A percentile compares a stretch with the other conserved stretches of the same genome.
phyloP scores from a whole-genome alignment of 148 eudicot species.

The Selenicereus undatus region DNA sequence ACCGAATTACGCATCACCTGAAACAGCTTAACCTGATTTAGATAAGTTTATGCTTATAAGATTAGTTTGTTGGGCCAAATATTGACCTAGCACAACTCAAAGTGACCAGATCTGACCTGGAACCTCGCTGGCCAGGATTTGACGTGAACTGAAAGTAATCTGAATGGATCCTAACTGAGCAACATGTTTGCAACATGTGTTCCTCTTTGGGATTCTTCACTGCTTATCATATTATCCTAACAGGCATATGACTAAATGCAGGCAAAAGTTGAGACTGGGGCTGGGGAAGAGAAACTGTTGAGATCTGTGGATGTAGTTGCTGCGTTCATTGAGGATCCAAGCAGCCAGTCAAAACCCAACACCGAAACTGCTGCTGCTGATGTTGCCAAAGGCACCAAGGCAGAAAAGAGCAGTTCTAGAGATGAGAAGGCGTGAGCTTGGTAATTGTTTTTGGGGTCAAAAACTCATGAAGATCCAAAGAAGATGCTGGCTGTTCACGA shows the following conservation, averaged over 20 bases:
- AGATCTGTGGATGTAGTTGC: slow-evolving; percentile 14
- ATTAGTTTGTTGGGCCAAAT: too few species aligned
- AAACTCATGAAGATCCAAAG: background rate
- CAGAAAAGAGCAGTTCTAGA: slow-evolving; percentile 18
- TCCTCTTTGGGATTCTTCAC: background rate
- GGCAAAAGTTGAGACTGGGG: slow-evolving; percentile 19
- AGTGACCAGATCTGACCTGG: too few species aligned
- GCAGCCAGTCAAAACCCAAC: slow-evolving; percentile 11
- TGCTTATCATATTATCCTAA: background rate
- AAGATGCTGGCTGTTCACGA: slow-evolving; percentile 19
- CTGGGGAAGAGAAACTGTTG: slow-evolving; percentile 20
- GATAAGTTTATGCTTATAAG: too few species aligned
- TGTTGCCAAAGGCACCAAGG: slow-evolving; percentile 22
- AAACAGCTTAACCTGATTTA: too few species aligned
- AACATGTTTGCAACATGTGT: too few species aligned
- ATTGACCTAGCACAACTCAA: too few species aligned
- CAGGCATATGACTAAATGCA: background rate
- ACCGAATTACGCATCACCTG: too few species aligned
- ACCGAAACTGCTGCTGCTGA: slow-evolving; percentile 18
- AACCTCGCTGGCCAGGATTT: too few species aligned
- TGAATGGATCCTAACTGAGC: too few species aligned
- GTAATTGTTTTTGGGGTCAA: slow-evolving; percentile 12
- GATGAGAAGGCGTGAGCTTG: slow-evolving; percentile 22
- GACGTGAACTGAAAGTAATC: too few species aligned
- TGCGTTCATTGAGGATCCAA: slow-evolving; percentile 23